A percentile compares a stretch with the other conserved stretches of the same genome.
Evolutionary conservation across 495 filamentous ascomycete genomes (phyloP).

Genomic region (Aspergillus funiculosus): DNA sequence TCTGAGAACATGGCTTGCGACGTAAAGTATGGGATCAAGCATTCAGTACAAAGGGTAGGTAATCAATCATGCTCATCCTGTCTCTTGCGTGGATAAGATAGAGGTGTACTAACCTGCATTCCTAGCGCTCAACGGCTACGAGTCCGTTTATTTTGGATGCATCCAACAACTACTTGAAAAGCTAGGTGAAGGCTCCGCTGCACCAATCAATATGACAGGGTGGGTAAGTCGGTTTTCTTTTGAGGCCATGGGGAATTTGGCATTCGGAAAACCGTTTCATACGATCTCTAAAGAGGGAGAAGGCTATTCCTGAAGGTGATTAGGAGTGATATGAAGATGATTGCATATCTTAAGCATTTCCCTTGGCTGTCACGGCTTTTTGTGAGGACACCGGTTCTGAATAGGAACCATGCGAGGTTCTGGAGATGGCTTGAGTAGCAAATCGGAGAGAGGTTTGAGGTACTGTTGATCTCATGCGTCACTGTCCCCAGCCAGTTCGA

Average conservation of each 20-base stretch:
- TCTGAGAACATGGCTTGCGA: constrained; percentile 28
- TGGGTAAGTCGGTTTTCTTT: constrained; percentile 47
- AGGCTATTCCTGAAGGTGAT: constrained; percentile 25
- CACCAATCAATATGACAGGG: constrained; percentile 32
- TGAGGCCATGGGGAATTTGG: constrained; percentile 49
- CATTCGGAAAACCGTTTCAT: constrained; percentile 44
- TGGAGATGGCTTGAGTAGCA: constrained; percentile 26
- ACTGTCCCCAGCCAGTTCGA: too few relatives aligned
- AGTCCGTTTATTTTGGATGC: constrained; percentile 23
- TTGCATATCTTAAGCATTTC: constrained; percentile 32
- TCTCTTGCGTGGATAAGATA: too few relatives aligned
- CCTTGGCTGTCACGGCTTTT: constrained; percentile 37
- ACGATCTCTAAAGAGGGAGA: constrained; percentile 35
- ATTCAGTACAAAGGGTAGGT: constrained; percentile 31
- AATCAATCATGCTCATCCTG: too few relatives aligned
- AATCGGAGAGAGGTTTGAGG: constrained; percentile 13
- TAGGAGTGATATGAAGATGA: constrained; percentile 28
- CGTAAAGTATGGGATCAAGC: constrained; percentile 38
- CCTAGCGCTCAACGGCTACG: constrained; percentile 33
- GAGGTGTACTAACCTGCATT: background rate
- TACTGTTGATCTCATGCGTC: too few relatives aligned
- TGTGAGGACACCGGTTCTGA: constrained; percentile 23
- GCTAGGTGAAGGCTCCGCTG: constrained; percentile 13
- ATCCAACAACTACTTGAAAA: constrained; percentile 23
- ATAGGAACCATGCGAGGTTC: constrained; percentile 26